A percentile compares a stretch with the other conserved stretches of the same genome.
Evolutionary conservation across 192 early-diverging fungal species (phyloP).

Genomic region (Umbelopsis sp.): DNA sequence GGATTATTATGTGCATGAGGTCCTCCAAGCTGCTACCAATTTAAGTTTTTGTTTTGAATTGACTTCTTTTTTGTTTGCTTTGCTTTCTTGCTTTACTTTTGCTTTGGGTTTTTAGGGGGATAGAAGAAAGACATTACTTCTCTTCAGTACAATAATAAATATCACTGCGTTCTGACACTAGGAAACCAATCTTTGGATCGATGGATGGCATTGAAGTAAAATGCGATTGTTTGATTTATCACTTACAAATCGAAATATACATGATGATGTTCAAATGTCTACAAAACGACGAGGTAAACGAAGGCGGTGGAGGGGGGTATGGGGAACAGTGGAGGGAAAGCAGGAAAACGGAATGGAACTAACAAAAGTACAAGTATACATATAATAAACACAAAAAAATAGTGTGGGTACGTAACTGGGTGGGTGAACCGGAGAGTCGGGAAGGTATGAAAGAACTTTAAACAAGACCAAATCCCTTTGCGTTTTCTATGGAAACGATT

Average conservation of each 20-base stretch:
- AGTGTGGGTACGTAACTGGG: neutral
- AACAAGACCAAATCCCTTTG: conserved; percentile 91
- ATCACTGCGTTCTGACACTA: neutral
- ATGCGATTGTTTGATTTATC: no score
- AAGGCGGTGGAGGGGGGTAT: neutral
- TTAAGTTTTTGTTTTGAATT: neutral
- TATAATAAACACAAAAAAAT: neutral
- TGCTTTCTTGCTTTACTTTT: neutral
- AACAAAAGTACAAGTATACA: neutral
- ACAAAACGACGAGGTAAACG: neutral
- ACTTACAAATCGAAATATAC: neutral
- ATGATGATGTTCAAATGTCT: neutral
- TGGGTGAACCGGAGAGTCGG: neutral
- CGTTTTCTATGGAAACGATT: conserved; percentile 88
- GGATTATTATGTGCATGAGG: neutral
- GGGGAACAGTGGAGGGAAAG: neutral
- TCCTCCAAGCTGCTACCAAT: neutral
- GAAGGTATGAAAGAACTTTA: conserved; percentile 38
- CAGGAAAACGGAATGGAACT: neutral
- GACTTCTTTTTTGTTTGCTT: no score
- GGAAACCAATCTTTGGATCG: no score
- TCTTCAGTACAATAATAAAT: neutral
- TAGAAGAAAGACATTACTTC: neutral
- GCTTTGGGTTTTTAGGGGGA: neutral
- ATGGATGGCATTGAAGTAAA: no score